Evolutionary conservation across 2,329 filamentous ascomycete genomes (phyloP), one percentile per base, ranked within the genome.

Genomic region (Ascochyta clinopodiicola): DNA sequence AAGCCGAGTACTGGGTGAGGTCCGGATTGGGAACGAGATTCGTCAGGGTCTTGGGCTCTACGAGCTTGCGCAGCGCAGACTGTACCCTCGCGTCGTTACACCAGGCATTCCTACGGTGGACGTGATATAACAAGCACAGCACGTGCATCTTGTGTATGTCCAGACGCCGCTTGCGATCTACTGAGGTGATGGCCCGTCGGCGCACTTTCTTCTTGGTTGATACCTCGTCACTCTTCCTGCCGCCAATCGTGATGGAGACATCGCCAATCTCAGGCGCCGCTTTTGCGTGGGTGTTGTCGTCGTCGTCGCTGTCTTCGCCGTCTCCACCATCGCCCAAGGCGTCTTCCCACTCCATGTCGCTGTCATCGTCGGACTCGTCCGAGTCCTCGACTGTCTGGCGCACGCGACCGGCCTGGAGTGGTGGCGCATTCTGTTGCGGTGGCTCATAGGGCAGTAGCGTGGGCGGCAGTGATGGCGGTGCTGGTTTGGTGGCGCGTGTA

Each of bases 71-170:
- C 22, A 77, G 40, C 10, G 62, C 63, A 61, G 80, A 82, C 70
- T 96, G 91, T 8, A 90, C 84, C 52, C 82, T 77, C 13, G 78
- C 66, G 69, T 94, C 88, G 67, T 96, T 96, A 77, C 93, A 97
- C 92, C 94, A 97, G 50, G 84, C 80, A 70, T 98, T 99, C 51
- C 93, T 86, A 53, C 86, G 81, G 62, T 90, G 84, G 15, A 88
- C 83, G 74, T 98, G 91, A 9, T 87, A 86, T 15, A 99, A 76
- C 2, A 99, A 81, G 71, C 91, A 96, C 13, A 97, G 78, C 0
- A 98, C 62, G 76, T 99, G 93, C 58, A 87, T 81, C 75, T 94
- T 96, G 75, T 99, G 95, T n/a, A 92, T 82, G 46, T 91, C 84
- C 27, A 95, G 73, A 19, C 93, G 86, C 27, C 82, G 70, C 42